Percentiles rank a stretch among this genome's conserved stretches.
phyloP scores from a whole-genome alignment of 148 eudicot species.

The Rhododendron ovatum region DNA sequence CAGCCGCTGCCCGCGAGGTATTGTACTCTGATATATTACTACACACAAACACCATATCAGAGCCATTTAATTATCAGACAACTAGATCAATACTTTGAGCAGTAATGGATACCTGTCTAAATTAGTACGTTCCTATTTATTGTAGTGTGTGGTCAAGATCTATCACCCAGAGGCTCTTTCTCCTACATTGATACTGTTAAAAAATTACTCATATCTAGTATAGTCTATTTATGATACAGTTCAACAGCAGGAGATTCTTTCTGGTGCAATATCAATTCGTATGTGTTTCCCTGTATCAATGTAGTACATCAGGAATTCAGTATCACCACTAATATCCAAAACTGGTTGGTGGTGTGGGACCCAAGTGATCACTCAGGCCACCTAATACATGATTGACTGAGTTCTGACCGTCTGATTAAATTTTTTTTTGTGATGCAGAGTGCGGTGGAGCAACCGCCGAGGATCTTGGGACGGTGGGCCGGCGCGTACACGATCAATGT shows the following conservation, averaged over 20 bases:
- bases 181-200: neutral
- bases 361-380: neutral
- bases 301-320: neutral
- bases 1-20: constrained; percentile 81
- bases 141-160: neutral
- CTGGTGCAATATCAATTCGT: neutral
- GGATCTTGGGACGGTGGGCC: constrained; percentile 64
- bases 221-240: neutral
- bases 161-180: neutral
- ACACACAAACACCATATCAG: neutral
- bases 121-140: neutral
- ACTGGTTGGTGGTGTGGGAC: neutral
- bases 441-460: constrained; percentile 87
- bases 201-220: neutral
- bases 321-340: neutral
- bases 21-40: neutral
- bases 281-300: neutral
- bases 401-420: neutral
- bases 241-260: constrained; percentile 1
- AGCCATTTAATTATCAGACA: neutral
- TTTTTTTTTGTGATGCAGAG: constrained; percentile 35
- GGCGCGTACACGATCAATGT: constrained; percentile 62
- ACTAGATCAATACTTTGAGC: neutral
- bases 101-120: neutral
- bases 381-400: neutral